phyloP scores from a whole-genome alignment of 768 basidiomycete genomes.

The Kwoniella botswanensis region DNA sequence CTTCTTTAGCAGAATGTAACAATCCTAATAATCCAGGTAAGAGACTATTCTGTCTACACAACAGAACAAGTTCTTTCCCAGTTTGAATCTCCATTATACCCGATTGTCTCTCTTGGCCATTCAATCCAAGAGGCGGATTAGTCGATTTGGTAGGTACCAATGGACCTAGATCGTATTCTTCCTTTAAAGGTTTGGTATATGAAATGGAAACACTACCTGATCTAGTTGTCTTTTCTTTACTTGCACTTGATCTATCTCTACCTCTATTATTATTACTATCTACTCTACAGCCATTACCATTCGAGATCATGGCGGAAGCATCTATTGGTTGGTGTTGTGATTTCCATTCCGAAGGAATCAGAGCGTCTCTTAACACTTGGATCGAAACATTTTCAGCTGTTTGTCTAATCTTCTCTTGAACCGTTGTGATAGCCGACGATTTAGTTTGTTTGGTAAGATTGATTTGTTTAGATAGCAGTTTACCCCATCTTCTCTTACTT shows the following conservation, averaged over 20 bases:
- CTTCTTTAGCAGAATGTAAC: conserved; percentile 40
- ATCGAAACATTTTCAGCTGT: conserved; percentile 80
- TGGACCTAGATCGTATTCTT: conserved; percentile 22
- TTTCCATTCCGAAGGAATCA: conserved; percentile 62
- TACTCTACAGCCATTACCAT: too few relatives aligned
- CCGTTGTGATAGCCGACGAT: neutral
- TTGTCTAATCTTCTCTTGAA: conserved; percentile 60
- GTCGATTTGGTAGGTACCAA: conserved; percentile 15
- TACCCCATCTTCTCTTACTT: conserved; percentile 64
- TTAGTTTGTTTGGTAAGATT: conserved; percentile 18
- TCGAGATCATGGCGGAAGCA: neutral
- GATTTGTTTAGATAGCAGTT: conserved; percentile 40
- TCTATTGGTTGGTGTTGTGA: neutral
- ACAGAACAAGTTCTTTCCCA: conserved; percentile 79
- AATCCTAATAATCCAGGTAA: conserved; percentile 74
- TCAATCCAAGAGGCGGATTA: neutral
- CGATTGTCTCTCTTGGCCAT: conserved; percentile 62
- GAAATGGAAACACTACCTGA: conserved; percentile 32
- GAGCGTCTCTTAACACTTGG: conserved; percentile 79
- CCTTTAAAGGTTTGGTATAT: conserved; percentile 47
- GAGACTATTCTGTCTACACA: conserved; percentile 88
- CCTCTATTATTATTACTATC: conserved; percentile 8
- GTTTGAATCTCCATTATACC: conserved; percentile 74
- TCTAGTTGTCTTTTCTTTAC: conserved; percentile 23
- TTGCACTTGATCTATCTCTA: conserved; percentile 41